Evolutionary conservation across 331 rosid genomes (phyloP), one percentile per base, ranked within the genome.

Genomic region (Dryas integrifolia): DNA sequence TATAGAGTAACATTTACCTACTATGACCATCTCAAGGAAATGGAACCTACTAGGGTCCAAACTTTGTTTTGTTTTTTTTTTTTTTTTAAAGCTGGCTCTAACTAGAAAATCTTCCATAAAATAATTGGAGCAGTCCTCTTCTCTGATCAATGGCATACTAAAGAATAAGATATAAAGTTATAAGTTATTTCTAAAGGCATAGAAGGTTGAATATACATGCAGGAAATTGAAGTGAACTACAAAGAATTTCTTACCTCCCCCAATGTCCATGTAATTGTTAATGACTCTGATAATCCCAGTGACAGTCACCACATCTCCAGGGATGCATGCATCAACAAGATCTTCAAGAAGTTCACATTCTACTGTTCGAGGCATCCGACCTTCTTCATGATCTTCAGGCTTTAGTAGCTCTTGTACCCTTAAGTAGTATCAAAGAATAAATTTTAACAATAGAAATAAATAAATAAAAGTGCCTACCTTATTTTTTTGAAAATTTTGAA

Each of bases 321-420:
- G 97, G 78, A 91, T 89, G 88, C 97, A 91, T 15, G 87, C 88
- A 86, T 91, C 97, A 79, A 91, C 97, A 70, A 95, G 97, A 81
- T 91, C 96, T 83, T 89, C 89, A 46, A 83, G 82, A 66, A 95
- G 92, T 73, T 95, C 98, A 78, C 97, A 95, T 79, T 95, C 97
- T 72, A 95, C 97, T 65, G 97, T 95, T 72, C 97, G 92, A 79
- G 98, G 98, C 69, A 95, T 89, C 62, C 97, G 83, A 39, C 97
- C 98, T 84, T 95, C 98, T 82, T 95, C 98, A n/a, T 89, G 98
- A 74, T 95, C 96, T 73, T 95, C 97, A 59, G 86, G 86, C 72
- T 85, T 91, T 77, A 87, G 77, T 60, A 88, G 83, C 79, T 95
- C 98, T 80, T 95, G 96, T 61, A 94, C 74, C 84, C 98, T 91